Base-by-base conservation (phyloP, 2,329 filamentous ascomycete genomes). In the Sporothrix brunneoviolacea region DNA sequence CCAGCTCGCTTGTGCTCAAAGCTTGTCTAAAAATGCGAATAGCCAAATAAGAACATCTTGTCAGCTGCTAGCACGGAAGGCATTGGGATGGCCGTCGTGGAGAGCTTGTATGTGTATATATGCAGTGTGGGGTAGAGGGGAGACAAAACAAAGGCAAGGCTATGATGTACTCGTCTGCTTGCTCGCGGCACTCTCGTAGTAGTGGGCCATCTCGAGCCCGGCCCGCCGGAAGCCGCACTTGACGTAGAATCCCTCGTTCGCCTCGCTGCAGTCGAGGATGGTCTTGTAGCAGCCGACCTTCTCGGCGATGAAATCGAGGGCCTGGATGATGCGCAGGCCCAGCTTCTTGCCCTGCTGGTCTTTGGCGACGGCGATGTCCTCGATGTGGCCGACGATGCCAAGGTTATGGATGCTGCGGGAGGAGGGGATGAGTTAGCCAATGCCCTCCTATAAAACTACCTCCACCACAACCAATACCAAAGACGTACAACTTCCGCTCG, bases 261-360 rank as follows among this genome's bases (percentile, higher is more conserved):
- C 82, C 69, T 96, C 91, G 58, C 87, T 94, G 74, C 93, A 98
- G 69, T 97, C 91, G 57, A 97, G 79, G 60, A 98, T 97, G 58
- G 83, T 90, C 84, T 93, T 97, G 71, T 97, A 97, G 71, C 91
- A 97, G 50, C 91, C 93, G 52, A 93, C 84, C 65, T 89, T 80
- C 65, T 88, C 82, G 50, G 91, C 90, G 54, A 97, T 83, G 65
- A 78, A 86, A 69, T 97, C 91, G 64, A 98, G 77, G 8, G 91
- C 90, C 71, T 97, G 88, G 62, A 97, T 97, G 59, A 97, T 85
- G 59, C 89, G 80, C 63, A 96, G 73, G 4, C 93, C 93, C 38
- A 97, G 76, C 72, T 95, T 96, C 80, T 97, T 96, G 60, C 93
- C 93, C 70, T 97, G 93, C 71, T 97, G 90, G 61, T 94, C 88